Base-by-base conservation (phyloP, 208 protist genomes). In the Trypanosomatidae sp. region DNA sequence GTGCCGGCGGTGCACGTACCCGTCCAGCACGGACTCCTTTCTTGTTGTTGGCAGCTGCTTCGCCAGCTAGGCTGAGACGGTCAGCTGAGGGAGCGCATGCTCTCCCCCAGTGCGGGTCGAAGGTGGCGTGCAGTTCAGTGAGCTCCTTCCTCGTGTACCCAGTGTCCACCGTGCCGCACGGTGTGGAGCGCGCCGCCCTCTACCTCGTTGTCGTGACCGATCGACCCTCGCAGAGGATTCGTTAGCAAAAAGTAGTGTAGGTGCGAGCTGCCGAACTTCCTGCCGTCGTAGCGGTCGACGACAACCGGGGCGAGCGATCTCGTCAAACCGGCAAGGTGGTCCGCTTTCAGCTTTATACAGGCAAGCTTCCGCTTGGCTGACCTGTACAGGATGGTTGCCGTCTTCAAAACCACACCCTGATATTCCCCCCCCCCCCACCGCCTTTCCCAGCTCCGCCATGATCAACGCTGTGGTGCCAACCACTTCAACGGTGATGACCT, bases 261-360 rank as follows among this genome's bases (percentile, higher is more conserved):
- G 43, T 73, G 71, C 13, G 75, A 76, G 46, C 41, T 9, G 22
- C 83, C 85, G 49, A 87, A 92, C 77, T 90, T 93, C 36, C 83
- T 86, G 64, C 88, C 86, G 76, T 83, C 81, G 69, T 83, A 91
- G 44, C 6, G 0, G 62, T 41, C 62, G 5, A 47, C 43, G 41
- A 47, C 39, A 19, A 66, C 43, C 19, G 50, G 17, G n/a, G 47
- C 41, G 36, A 66, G 17, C 3, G 60, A 28, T 36, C 19, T 10
- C 8, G 39, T 39, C 33, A 66, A 43, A 22, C 79, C 81, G 36
- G 74, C 56, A 22, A 91, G 74, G 76, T 91, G 81, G 64, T 88
- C 85, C 9, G 77, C 74, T 72, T 93, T 95, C n/a, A 88, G 65
- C 74, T 95, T 95, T 58, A 91, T 69, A 87, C 91, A 93, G 6